Base-by-base conservation (phyloP, 1,139 yeast genomes). In the Arxiozyma slooffiae region DNA sequence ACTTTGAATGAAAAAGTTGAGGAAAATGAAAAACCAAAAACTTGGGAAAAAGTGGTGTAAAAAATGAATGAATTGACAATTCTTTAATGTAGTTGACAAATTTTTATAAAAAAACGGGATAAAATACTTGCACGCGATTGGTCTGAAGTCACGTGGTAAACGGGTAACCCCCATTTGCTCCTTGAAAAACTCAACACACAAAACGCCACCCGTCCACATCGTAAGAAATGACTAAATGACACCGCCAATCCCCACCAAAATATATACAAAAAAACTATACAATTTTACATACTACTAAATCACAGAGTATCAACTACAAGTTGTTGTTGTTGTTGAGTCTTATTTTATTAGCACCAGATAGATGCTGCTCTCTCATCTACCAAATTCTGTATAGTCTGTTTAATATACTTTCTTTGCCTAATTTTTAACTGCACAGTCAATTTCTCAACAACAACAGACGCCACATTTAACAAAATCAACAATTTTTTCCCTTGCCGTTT, bases 91-190 rank as follows among this genome's bases (percentile, higher is more conserved):
- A 41, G 26, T 41, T 41, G 14, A 17, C 11, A 41, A 26, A 26
- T 7, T 23, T 26, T 26, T n/a, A 6, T 4, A 9, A 9, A 34
- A 14, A 18, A 9, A 34, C 39, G 14, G 7, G 26, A 26, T 26
- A 18, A 11, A 34, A 34, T 26, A 21, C 45, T 34, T 24, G 30
- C 26, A 20, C 20, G 30, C 30, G 21, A 45, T 45, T 45, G 48
- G 48, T 34, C 44, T n/a, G 34, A 20, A n/a, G 43, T 40, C 48
- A 40, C 44, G 39, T 39, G 48, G 5, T 3, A 24, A 18, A 16
- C 21, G 48, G 48, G 48, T 40, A 38, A 45, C 42, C 44, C 36
- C n/a, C n/a, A n/a, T n/a, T n/a, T n/a, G n/a, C n/a, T n/a, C 22
- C 37, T n/a, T 18, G 39, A 18, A 30, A 34, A 34, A 34, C 6